Base-by-base conservation (phyloP, 805 yeast species). In the Candida incommunis region DNA sequence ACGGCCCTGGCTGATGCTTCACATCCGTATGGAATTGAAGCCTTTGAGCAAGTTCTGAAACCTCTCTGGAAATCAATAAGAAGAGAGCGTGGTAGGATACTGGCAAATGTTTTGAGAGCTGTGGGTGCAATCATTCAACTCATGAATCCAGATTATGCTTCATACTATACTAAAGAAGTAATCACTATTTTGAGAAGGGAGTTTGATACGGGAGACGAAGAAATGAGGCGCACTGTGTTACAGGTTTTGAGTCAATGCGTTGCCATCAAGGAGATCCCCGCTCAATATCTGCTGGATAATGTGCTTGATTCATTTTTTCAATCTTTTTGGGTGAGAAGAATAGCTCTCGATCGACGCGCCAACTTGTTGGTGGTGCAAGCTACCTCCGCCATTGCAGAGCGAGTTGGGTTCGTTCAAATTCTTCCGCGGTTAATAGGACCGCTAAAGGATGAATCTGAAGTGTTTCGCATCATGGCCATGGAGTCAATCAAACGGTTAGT, bases 11-110 rank as follows among this genome's bases (percentile, higher is more conserved):
- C 96, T 0, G 88, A 83, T 43, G 78, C 84, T 4, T 75, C 86
- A 3, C 69, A 75, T 21, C 97, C 97, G 0, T 85, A 82, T 62
- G 98, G 97, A 41, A 81, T 84, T 45, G 96, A 85, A 54, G 76
- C 90, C 0, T 88, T 90, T 58, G 94, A 87, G 53, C 62, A 64
- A 0, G 69, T 79, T 0, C 57, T 90, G 27, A 90, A 83, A 45
- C 82, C 86, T 0, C 63, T 85, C 3, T 87, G 96, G 95, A 62
- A 66, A 9, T 96, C 95, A 3, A 72, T 85, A 22, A 71, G 76
- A 41, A 71, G 71, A 34, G 92, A 83, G 50, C 68, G 95, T 49
- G 96, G 96, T 3, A 75, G 76, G 53, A 70, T 78, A 0, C 67
- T 87, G 43, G 82, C 95, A 0, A 76, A 85, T 2, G 85, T 82